Evolutionary conservation across 306 rosid genomes (phyloP).

Genomic region (Lagenaria siceraria): DNA sequence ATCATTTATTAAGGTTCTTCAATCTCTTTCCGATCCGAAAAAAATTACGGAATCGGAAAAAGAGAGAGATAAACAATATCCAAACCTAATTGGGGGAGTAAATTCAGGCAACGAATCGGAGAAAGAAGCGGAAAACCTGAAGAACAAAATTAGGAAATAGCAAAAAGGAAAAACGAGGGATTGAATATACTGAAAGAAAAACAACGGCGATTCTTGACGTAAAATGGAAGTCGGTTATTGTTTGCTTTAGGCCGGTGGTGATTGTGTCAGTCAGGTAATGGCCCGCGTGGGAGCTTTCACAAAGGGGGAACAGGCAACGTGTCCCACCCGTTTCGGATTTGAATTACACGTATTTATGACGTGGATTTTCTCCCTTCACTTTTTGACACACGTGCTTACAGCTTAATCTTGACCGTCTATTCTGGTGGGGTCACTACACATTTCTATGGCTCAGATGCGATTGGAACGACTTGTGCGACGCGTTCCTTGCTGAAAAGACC

Average conservation of each 20-base stretch:
- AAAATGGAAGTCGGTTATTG: neutral
- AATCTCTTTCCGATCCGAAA: neutral
- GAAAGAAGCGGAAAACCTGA: neutral
- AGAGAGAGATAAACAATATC: neutral
- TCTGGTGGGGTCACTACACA: neutral
- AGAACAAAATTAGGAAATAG: neutral
- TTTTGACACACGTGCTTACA: neutral
- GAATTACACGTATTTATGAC: neutral
- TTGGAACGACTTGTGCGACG: neutral
- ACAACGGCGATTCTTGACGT: constrained; percentile 14
- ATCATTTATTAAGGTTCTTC: constrained; percentile 24
- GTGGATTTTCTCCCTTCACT: neutral
- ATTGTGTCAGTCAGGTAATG: neutral
- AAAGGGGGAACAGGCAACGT: neutral
- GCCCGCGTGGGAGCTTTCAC: neutral
- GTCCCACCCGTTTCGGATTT: neutral
- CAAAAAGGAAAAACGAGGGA: neutral
- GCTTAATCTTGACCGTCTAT: neutral
- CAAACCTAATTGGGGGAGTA: neutral
- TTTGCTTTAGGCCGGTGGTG: neutral
- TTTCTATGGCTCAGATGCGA: neutral
- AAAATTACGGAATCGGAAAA: constrained; percentile 2
- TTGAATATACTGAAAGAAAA: neutral
- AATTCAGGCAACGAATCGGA: neutral
- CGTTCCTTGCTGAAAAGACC: neutral